Conservation (phyloP, 768 basidiomycete genomes). For the Zangia roseola region DNA sequence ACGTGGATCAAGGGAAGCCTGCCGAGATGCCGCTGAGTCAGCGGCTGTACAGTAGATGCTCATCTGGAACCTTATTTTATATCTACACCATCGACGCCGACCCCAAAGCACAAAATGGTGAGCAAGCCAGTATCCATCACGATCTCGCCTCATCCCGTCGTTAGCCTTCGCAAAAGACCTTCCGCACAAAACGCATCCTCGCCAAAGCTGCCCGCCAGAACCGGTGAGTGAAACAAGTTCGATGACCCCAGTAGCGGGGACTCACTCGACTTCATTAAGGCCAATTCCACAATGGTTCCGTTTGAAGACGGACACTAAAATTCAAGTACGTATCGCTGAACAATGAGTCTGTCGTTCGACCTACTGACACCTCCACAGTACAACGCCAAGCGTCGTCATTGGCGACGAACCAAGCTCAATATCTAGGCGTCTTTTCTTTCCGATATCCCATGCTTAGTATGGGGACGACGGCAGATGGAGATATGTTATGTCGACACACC, state of each 20-base stretch:
- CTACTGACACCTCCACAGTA: slow-evolving; percentile 46
- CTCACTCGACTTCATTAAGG: slow-evolving; percentile 37
- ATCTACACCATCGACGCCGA: slow-evolving; percentile 26
- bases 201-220: slow-evolving; percentile 97
- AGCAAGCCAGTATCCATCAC: too few species aligned
- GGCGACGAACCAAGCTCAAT: slow-evolving; percentile 99
- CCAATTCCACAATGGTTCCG: slow-evolving; percentile 99
- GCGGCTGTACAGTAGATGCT: slow-evolving; percentile 41
- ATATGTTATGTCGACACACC: slow-evolving; percentile 15
- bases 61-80: slow-evolving; percentile 34
- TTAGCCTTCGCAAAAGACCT: slow-evolving; percentile 98
- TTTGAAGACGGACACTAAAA: slow-evolving; percentile 93
- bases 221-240: slow-evolving; percentile 57
- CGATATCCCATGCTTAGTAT: background rate
- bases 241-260: too few species aligned
- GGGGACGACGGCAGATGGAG: slow-evolving; percentile 11
- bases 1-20: too few species aligned
- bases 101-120: slow-evolving; percentile 49
- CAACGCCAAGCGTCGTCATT: slow-evolving; percentile 97
- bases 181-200: slow-evolving; percentile 95
- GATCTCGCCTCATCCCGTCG: slow-evolving; percentile 9
- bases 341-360: background rate
- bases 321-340: slow-evolving; percentile 54
- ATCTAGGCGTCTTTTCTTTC: slow-evolving; percentile 51
- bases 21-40: slow-evolving; percentile 29